phyloP scores from a whole-genome alignment of 2,329 filamentous ascomycete genomes.

The Cytospora leucostoma region DNA sequence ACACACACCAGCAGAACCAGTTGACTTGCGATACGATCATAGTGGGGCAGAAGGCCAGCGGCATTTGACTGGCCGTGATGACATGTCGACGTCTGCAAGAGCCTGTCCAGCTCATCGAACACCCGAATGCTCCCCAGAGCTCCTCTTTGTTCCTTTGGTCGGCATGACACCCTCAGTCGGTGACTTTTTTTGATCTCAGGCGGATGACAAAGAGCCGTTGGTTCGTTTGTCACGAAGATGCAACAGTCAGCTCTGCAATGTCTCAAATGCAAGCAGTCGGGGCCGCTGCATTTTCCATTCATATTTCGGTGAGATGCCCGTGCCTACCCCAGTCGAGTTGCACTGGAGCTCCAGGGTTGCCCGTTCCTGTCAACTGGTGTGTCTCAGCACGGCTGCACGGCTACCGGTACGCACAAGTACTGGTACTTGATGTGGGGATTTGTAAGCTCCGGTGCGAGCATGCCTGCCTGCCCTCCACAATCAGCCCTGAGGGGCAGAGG shows the following conservation, averaged over 20 bases:
- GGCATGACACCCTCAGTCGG: neutral
- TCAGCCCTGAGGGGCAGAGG: neutral
- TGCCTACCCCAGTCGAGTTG: neutral
- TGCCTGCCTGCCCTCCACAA: neutral
- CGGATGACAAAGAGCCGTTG: neutral
- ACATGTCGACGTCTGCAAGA: slow-evolving; percentile 19
- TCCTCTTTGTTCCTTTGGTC: neutral
- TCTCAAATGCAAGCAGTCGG: neutral
- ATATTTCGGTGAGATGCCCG: neutral
- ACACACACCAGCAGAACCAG: neutral
- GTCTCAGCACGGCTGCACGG: neutral
- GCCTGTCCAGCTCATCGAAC: neutral
- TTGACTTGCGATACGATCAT: neutral
- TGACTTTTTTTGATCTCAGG: no score
- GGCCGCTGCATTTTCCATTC: neutral
- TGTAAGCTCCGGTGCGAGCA: neutral
- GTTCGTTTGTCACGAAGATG: neutral
- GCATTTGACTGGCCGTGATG: slow-evolving; percentile 11
- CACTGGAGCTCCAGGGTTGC: neutral
- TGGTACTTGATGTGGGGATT: neutral
- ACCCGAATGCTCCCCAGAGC: neutral
- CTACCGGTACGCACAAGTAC: neutral
- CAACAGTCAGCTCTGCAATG: neutral
- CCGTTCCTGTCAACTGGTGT: neutral
- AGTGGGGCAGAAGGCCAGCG: neutral